Evolutionary conservation across 2,329 filamentous ascomycete genomes (phyloP).

Genomic region (Aspergillus awamori): DNA sequence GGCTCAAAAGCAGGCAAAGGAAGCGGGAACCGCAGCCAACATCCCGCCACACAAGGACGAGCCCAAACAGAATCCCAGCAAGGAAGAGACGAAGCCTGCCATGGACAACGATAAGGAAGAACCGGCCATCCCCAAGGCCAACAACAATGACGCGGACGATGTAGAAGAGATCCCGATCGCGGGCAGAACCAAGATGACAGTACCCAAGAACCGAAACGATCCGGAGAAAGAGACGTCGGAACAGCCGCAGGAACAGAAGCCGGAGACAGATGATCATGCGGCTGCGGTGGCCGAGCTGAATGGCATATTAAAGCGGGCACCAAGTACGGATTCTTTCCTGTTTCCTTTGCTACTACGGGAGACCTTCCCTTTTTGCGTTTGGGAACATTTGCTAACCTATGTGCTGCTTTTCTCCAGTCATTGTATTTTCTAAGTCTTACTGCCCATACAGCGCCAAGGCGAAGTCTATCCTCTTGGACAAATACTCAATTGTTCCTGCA

Average conservation of each 20-base stretch:
- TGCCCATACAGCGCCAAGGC: constrained; percentile 85
- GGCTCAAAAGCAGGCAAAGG: constrained; percentile 45
- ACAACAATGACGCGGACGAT: constrained; percentile 30
- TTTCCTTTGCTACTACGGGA: too few relatives aligned
- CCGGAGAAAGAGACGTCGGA: constrained; percentile 52
- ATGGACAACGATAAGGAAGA: constrained; percentile 5
- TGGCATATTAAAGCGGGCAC: constrained; percentile 77
- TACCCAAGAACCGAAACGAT: constrained; percentile 40
- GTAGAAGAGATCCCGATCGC: constrained; percentile 55
- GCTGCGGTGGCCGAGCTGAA: constrained; percentile 71
- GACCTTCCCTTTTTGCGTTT: background rate
- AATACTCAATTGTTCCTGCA: constrained; percentile 78
- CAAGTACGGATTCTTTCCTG: constrained; percentile 61
- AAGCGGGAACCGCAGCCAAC: constrained; percentile 59
- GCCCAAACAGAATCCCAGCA: constrained; percentile 67
- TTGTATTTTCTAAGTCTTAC: constrained; percentile 95
- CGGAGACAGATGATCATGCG: constrained; percentile 50
- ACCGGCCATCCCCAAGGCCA: constrained; percentile 7
- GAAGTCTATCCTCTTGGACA: constrained; percentile 80
- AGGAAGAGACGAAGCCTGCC: constrained; percentile 51
- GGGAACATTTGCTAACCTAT: constrained; percentile 8
- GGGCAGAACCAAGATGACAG: constrained; percentile 56
- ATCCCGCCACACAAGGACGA: constrained; percentile 68
- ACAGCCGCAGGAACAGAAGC: constrained; percentile 50
- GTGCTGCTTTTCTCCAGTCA: constrained; percentile 58